These are phyloP conservation scores for Cercospora sojina DNA, from an alignment of 2,329 filamentous ascomycete species.

Conservation along the genomic window DNA sequence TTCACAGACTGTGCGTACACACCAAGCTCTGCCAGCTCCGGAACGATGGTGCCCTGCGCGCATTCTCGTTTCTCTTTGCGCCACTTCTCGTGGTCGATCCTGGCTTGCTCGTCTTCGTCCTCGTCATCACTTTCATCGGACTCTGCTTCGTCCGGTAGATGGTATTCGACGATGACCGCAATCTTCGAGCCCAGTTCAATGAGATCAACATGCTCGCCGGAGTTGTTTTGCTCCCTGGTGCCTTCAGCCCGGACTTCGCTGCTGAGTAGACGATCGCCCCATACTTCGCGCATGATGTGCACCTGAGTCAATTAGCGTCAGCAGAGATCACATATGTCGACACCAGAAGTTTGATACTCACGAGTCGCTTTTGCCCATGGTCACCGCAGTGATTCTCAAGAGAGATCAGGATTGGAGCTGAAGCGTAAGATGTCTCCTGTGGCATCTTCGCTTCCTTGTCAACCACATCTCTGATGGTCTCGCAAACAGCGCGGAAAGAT, in stretches of 20 bases:
- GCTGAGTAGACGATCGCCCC: slow-evolving; percentile 60
- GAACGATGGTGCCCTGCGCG: slow-evolving; percentile 54
- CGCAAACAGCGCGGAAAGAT: slow-evolving; percentile 63
- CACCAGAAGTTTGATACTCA: neutral
- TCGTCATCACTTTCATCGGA: slow-evolving; percentile 41
- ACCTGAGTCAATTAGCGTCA: slow-evolving; percentile 48
- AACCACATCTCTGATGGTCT: slow-evolving; percentile 62
- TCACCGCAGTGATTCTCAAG: slow-evolving; percentile 66
- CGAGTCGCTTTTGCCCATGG: slow-evolving; percentile 55
- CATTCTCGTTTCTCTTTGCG: slow-evolving; percentile 54
- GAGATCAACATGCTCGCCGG: slow-evolving; percentile 57
- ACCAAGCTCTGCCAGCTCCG: slow-evolving; percentile 64
- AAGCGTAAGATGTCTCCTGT: slow-evolving; percentile 42
- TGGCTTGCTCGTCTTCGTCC: slow-evolving; percentile 37
- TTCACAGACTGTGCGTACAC: slow-evolving; percentile 71
- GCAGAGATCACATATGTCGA: too few relatives aligned
- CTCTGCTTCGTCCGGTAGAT: slow-evolving; percentile 55
- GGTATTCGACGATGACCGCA: slow-evolving; percentile 67
- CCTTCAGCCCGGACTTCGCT: slow-evolving; percentile 58
- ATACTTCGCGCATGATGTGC: slow-evolving; percentile 65
- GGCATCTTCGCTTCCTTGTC: slow-evolving; percentile 57
- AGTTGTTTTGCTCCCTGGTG: slow-evolving; percentile 54
- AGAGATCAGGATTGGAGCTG: slow-evolving; percentile 62
- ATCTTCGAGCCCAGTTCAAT: slow-evolving; percentile 62
- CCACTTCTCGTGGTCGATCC: slow-evolving; percentile 55